Percentiles rank a stretch among this genome's conserved stretches.
phyloP scores from a whole-genome alignment of 768 basidiomycete genomes.

The Punctularia strigosozonata region DNA sequence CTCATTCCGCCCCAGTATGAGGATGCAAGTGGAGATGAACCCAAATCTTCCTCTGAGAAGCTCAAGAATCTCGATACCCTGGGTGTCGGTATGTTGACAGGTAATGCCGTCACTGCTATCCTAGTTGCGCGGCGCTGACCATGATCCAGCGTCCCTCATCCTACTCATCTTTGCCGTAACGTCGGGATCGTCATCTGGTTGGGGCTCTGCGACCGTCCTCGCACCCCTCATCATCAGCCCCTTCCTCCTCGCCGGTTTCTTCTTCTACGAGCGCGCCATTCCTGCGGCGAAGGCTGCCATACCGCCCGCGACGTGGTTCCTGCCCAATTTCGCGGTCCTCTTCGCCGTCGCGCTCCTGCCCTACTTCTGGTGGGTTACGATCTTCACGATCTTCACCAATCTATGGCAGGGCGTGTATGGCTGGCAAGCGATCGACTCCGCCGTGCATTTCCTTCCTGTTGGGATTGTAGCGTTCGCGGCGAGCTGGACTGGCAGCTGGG shows the following conservation, averaged over 20 bases:
- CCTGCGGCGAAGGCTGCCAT: slow-evolving; percentile 29
- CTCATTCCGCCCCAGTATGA: slow-evolving; percentile 21
- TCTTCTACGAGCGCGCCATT: slow-evolving; percentile 35
- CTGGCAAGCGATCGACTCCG: slow-evolving; percentile 28
- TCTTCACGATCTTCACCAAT: slow-evolving; percentile 23
- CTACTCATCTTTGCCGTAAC: slow-evolving; percentile 31
- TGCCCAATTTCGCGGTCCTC: slow-evolving; percentile 28
- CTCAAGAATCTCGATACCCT: slow-evolving; percentile 21
- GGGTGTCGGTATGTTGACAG: slow-evolving; percentile 24
- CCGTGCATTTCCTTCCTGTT: slow-evolving; percentile 15
- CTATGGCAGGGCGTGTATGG: slow-evolving; percentile 30
- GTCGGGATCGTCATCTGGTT: slow-evolving; percentile 35
- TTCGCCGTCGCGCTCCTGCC: slow-evolving; percentile 25
- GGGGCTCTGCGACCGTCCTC: slow-evolving; percentile 33
- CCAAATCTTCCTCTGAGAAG: background rate
- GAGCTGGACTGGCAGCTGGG: background rate
- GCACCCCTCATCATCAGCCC: slow-evolving; percentile 34
- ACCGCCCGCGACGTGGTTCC: slow-evolving; percentile 33
- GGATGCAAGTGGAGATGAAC: slow-evolving; percentile 1
- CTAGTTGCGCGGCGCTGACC: too few relatives aligned
- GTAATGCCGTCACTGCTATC: slow-evolving; percentile 10
- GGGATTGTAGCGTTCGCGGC: background rate
- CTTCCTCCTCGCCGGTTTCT: slow-evolving; percentile 28
- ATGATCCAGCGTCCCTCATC: slow-evolving; percentile 22
- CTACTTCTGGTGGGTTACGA: slow-evolving; percentile 29